Base-by-base conservation (phyloP, 306 rosid species). In the Canavalia gladiata region DNA sequence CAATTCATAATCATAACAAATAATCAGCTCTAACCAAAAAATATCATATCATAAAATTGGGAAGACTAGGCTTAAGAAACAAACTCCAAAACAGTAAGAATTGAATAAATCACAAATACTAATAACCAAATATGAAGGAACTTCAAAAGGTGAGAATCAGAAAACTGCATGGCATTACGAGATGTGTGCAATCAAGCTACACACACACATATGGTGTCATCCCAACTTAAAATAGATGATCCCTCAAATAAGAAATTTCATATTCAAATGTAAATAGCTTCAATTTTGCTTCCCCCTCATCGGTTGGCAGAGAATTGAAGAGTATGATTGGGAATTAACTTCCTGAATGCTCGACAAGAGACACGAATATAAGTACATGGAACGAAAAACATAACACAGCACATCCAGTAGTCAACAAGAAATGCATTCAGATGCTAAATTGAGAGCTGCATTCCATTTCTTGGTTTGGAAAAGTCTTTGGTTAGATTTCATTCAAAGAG, bases 81-180 rank as follows among this genome's bases (percentile, higher is more conserved):
- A 72, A 72, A 35, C 35, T 56, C 42, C 45, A 58, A 56, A 54
- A 29, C 7, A 74, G 42, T 75, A 33, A 29, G 56, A 74, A 57
- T 58, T 9, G 73, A 45, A 69, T 45, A 57, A 13, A 42, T 42
- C 68, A 59, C 29, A 41, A 56, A 70, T n/a, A 9, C 59, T 33
- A 45, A 59, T 35, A 35, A 54, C 49, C 12, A 46, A 7, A 43
- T 43, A 4, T 12, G 30, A n/a, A 55, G 11, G 31, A 65, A 68
- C 25, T 7, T n/a, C n/a, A 43, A 57, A 35, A 49, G 64, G 79
- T 34, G 37, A 30, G 55, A 31, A 68, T 28, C 11, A 51, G 52
- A 65, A 28, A 51, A 65, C 34, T 39, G 29, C 37, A 76, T 0
- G 4, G 8, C 54, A 7, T 8, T 60, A 29, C 3, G 30, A 54